Base-by-base conservation (phyloP, 345 rosid genomes). In the Reutealis trisperma region DNA sequence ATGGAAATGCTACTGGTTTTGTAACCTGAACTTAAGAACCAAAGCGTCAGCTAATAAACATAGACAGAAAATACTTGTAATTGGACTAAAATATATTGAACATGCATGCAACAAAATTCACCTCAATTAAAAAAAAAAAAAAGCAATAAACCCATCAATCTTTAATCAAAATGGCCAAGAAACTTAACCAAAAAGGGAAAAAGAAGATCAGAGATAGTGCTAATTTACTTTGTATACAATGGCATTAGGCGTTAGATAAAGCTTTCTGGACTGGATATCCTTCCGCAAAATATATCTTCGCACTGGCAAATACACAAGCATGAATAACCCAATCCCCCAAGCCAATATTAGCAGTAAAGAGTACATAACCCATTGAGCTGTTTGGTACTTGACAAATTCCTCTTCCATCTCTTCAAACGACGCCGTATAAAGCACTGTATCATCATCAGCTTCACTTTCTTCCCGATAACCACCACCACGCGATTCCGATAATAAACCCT, bases 271-370 rank as follows among this genome's bases (percentile, higher is more conserved):
- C 32, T 75, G 84, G 67, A 90, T 88, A 69, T 90, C 94, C 74
- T 79, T 84, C 49, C 92, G 81, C 73, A 85, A 74, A 18, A 90
- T 85, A 62, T 83, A 83, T 79, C 94, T 85, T 71, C 92, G 83
- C 11, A 90, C 83, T 0, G 92, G 94, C 73, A 90, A 67, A 76
- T 90, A 89, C 1, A 89, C 68, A 27, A 90, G 82, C 94, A 90
- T 90, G 86, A 90, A 79, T 52, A 90, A 71, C 2, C 94, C 94
- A 67, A 90, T 82, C 5, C 92, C 92, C 90, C 89, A 90, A 77
- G 88, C 94, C 81, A 89, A 58, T 16, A 86, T 41, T 8, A 91
- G 69, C 67, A 82, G 86, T 89, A 91, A 74, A 21, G 94, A 91
- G 75, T 84, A 88, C 15, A 86, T 76, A 65, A 88, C 84, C 93